A percentile compares a stretch with the other conserved stretches of the same genome.
phyloP scores from a whole-genome alignment of 495 filamentous ascomycete species.

The Tuber indicum region DNA sequence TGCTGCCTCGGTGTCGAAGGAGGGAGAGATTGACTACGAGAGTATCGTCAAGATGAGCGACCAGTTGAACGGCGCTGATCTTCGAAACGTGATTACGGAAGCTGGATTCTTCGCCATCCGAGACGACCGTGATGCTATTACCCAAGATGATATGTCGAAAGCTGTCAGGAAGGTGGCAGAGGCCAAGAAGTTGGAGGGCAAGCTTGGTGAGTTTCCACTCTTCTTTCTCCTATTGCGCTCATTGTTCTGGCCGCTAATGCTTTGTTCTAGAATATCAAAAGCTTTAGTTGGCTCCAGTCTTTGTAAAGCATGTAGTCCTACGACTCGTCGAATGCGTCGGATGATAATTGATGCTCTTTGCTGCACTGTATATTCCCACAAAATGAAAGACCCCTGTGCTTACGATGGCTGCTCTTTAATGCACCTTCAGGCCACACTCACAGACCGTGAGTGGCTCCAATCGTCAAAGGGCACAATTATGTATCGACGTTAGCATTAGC shows the following conservation, averaged over 20 bases:
- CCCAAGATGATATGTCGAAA: constrained; percentile 98
- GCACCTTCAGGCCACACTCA: background rate
- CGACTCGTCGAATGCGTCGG: background rate
- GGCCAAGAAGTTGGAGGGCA: constrained; percentile 93
- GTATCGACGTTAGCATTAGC: background rate
- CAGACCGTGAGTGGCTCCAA: background rate
- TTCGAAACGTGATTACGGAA: constrained; percentile 97
- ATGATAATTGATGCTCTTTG: background rate
- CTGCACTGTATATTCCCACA: background rate
- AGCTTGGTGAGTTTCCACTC: constrained; percentile 23
- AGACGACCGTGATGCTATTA: constrained; percentile 89
- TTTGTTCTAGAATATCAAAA: constrained; percentile 72
- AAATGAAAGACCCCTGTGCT: background rate
- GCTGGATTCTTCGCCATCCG: constrained; percentile 97
- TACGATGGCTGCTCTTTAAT: background rate
- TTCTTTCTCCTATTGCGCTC: background rate
- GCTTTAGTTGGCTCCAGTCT: constrained; percentile 51
- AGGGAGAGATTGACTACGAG: constrained; percentile 98
- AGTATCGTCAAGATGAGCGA: constrained; percentile 99
- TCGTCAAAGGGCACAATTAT: background rate
- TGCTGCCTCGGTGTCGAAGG: constrained; percentile 71
- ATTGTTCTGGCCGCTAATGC: background rate
- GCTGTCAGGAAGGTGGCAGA: constrained; percentile 95
- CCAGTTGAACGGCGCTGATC: constrained; percentile 92
- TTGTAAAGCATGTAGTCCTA: constrained; percentile 2